Base-by-base conservation (phyloP, 2,329 filamentous ascomycete genomes). In the Grosmannia clavigera region DNA sequence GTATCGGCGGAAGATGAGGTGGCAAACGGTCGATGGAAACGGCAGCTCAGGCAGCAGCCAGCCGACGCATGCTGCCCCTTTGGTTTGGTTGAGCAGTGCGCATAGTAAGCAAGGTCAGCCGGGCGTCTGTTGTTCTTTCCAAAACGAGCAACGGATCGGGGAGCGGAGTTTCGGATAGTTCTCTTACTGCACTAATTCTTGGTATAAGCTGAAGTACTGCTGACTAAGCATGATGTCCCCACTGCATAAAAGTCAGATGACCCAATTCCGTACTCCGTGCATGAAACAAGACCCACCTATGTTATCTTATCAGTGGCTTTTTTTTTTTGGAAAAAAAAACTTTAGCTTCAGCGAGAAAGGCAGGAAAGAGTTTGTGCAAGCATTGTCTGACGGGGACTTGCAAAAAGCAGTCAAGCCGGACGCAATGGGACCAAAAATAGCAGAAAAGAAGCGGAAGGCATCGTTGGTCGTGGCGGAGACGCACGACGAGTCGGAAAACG, bases 381-480 rank as follows among this genome's bases (percentile, higher is more conserved):
- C 29, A 31, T 35, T 35, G 33, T 35, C 33, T 31, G 33, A 35
- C 33, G 33, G 33, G 7, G 33, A 35, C 33, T 35, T 35, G 33
- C 33, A 9, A 35, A 35, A 9, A 35, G 6, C 33, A 35, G 33
- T 3, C 5, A 7, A 35, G 9, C 33, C 9, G 33, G 33, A 35
- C 33, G 33, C 55, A 12, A 78, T 77, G 75, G 73, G 68, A 62
- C 67, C 73, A 53, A 70, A 69, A 64, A 72, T 74, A 61, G 67
- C 70, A 54, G 76, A 73, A 38, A 78, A 81, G 70, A 88, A 88
- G 76, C 82, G 86, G 65, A 88, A 88, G 72, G 81, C 81, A 62
- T 76, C 82, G 25, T 79, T 77, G 29, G 76, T 76, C 38, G 81
- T 83, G 65, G 73, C 76, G 16, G 75, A 80, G 63, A 57, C 43